These are phyloP conservation scores for Candida sonorensis DNA, from an alignment of 805 yeast species.

Conservation along the genomic window DNA sequence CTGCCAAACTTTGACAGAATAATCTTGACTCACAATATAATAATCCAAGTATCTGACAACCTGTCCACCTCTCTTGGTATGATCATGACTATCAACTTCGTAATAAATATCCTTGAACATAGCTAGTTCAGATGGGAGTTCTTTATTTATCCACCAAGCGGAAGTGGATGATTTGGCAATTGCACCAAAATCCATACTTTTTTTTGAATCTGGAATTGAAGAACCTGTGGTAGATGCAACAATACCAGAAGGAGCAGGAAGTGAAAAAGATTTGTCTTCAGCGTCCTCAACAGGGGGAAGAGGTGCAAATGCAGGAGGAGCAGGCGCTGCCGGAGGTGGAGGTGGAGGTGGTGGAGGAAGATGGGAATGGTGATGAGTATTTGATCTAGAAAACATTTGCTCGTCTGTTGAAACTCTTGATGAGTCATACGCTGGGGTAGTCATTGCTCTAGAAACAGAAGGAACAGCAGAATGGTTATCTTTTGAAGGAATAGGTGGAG, in stretches of 20 bases:
- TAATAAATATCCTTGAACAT: slow-evolving; percentile 40
- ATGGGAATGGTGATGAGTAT: slow-evolving; percentile 4
- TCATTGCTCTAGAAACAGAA: slow-evolving; percentile 17
- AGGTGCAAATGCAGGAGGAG: slow-evolving; percentile 1
- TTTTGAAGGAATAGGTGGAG: slow-evolving; percentile 17
- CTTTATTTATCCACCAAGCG: slow-evolving; percentile 64
- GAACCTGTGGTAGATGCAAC: slow-evolving; percentile 15
- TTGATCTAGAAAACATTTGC: not conserved
- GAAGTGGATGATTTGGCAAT: slow-evolving; percentile 11
- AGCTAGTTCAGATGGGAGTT: slow-evolving; percentile 47
- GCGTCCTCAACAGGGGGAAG: slow-evolving; percentile 1
- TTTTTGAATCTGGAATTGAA: slow-evolving; percentile 5
- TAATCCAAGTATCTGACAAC: slow-evolving; percentile 49
- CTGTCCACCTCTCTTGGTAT: slow-evolving; percentile 53
- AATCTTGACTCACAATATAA: slow-evolving; percentile 66
- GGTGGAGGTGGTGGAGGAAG: slow-evolving; percentile 12
- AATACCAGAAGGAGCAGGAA: slow-evolving; percentile 3
- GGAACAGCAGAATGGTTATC: too few relatives aligned
- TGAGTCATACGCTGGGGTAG: slow-evolving; percentile 8
- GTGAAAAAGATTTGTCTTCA: not conserved
- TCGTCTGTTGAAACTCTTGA: not conserved
- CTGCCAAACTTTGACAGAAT: slow-evolving; percentile 58
- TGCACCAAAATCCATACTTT: slow-evolving; percentile 11
- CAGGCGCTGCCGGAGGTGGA: slow-evolving; percentile 13
- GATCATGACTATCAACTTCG: slow-evolving; percentile 57